Base-by-base conservation (phyloP, 2,329 filamentous ascomycete species). In the Epichloe bromicola region DNA sequence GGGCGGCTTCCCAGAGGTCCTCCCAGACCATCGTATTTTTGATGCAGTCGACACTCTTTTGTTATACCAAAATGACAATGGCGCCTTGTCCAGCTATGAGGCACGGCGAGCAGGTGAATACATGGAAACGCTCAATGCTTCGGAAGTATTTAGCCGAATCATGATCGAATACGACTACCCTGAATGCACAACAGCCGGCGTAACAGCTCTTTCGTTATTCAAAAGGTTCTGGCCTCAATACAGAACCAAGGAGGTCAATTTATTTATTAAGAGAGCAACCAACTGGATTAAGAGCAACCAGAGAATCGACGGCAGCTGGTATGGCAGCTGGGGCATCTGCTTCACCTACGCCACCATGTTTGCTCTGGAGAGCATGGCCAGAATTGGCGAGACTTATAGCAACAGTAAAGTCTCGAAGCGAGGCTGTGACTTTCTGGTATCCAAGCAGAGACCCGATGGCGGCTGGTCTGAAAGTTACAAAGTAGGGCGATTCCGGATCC, bases 151-250 rank as follows among this genome's bases (percentile, higher is more conserved):
- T 66, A 90, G 88, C 14, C 79, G 83, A 19, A 98, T 98, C 70
- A 98, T 98, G 93, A 85, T 98, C 50, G 91, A 97, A 63, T 98
- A 98, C 65, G 88, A 95, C 65, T 97, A 98, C 62, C 89, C 91
- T 0, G 93, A 98, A 67, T 98, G 93, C 72, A 98, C 93, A 0
- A 97, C 93, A 2, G 90, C 93, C 1, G 88, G 89, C 33, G 86
- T 98, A 3, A 96, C 88, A 1, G 89, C 87, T 0, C 74, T 98
- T 19, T 85, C 84, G 4, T 74, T 91, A 2, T 97, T 97, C 72
- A 79, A 80, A 57, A 77, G 85, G 60, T 76, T 86, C 65, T 94
- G 88, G 73, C 88, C 91, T 0, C 72, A 84, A 30, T 95, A 98
- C 66, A 80, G 91, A 47, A 64, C 78, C 0, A 67, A 76, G 0